phyloP scores from a whole-genome alignment of 768 basidiomycete species.

The Rubroboletus satanas region DNA sequence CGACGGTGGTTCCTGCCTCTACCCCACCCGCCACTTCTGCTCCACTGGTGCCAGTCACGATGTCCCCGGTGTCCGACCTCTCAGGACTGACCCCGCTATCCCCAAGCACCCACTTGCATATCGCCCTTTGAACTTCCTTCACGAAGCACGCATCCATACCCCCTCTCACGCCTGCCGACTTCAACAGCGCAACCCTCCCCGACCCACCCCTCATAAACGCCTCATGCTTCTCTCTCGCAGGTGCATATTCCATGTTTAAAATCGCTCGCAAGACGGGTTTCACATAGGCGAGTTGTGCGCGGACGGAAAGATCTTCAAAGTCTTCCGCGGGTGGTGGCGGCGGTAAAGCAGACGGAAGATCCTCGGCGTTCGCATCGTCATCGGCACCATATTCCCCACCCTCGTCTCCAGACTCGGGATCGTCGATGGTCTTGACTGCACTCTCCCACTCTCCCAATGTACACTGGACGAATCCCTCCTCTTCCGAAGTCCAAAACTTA shows the following conservation, averaged over 20 bases:
- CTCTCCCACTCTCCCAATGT: conserved; percentile 58
- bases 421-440: conserved; percentile 28
- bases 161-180: conserved; percentile 35
- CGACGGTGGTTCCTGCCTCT: neutral
- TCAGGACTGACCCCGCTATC: conserved; percentile 10
- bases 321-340: conserved; percentile 41
- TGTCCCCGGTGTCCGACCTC: conserved; percentile 1
- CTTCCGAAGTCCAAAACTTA: conserved; percentile 54
- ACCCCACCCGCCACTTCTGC: neutral
- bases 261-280: conserved; percentile 62
- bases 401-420: conserved; percentile 30
- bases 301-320: conserved; percentile 50
- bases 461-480: conserved; percentile 63
- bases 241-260: conserved; percentile 51
- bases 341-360: conserved; percentile 19
- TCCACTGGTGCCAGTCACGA: neutral
- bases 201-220: conserved; percentile 58
- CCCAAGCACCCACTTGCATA: conserved; percentile 29
- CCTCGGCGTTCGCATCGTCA: conserved; percentile 32
- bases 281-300: conserved; percentile 60
- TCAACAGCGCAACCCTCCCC: conserved; percentile 35
- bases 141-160: conserved; percentile 37
- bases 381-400: conserved; percentile 27
- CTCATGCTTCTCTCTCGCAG: conserved; percentile 47
- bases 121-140: conserved; percentile 32